A percentile compares a stretch with the other conserved stretches of the same genome.
phyloP scores from a whole-genome alignment of 306 rosid species.

The Purshia tridentata region DNA sequence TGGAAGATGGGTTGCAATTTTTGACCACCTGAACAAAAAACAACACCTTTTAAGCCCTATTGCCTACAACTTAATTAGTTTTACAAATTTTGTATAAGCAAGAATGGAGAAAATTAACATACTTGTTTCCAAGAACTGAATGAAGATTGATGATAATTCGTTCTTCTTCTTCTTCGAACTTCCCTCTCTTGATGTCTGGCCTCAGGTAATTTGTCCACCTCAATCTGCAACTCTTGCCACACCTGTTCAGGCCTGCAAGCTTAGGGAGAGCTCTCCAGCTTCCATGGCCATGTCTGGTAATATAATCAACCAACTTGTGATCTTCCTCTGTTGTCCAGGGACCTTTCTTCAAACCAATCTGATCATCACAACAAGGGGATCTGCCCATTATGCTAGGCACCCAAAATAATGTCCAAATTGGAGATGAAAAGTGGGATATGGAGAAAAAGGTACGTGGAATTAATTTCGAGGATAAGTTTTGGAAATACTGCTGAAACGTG shows the following conservation, averaged over 20 bases:
- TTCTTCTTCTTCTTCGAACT: conserved; percentile 75
- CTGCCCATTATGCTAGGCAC: conserved; percentile 55
- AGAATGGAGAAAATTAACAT: conserved; percentile 3
- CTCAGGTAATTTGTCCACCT: conserved; percentile 89
- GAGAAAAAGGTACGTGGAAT: not conserved
- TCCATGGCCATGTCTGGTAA: conserved; percentile 65
- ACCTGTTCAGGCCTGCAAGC: conserved; percentile 81
- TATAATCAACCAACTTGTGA: conserved; percentile 54
- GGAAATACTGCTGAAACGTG: conserved; percentile 15
- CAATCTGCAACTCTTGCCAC: conserved; percentile 87
- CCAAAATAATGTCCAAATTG: not conserved
- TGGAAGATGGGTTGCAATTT: conserved; percentile 76
- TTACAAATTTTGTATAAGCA: not conserved
- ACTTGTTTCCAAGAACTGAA: conserved; percentile 83
- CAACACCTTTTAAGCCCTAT: not conserved
- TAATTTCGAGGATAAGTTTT: conserved; percentile 9
- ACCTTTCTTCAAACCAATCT: conserved; percentile 69
- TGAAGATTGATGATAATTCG: conserved; percentile 69
- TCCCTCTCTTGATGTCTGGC: conserved; percentile 92
- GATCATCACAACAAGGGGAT: conserved; percentile 67
- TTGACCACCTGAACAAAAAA: conserved; percentile 68
- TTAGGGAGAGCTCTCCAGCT: conserved; percentile 81
- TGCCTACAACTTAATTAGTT: not conserved
- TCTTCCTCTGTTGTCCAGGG: conserved; percentile 98
- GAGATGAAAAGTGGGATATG: not conserved